phyloP scores from a whole-genome alignment of 2,329 filamentous ascomycete genomes.

The Colletotrichum lini region DNA sequence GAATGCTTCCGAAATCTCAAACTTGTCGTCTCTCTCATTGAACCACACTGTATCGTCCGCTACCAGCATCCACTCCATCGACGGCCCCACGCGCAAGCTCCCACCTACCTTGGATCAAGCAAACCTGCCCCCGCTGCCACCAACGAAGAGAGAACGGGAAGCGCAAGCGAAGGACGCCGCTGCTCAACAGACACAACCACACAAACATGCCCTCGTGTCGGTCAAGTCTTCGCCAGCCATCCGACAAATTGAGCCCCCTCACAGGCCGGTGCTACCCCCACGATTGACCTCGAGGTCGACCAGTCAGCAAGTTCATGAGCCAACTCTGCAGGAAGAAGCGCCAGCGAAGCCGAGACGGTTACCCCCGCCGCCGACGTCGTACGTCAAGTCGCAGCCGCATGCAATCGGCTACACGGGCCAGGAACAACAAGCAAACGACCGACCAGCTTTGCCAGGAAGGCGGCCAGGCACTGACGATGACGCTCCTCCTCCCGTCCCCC shows the following conservation, averaged over 20 bases:
- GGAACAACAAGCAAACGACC: constrained; percentile 38
- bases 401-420: constrained; percentile 45
- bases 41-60: constrained; percentile 61
- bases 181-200: constrained; percentile 38
- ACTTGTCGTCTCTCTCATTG: constrained; percentile 67
- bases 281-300: constrained; percentile 65
- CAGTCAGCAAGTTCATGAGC: constrained; percentile 45
- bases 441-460: constrained; percentile 37
- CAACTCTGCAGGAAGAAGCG: constrained; percentile 20
- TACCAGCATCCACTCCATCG: constrained; percentile 63
- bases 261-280: constrained; percentile 62
- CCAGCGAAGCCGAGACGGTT: constrained; percentile 38
- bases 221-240: constrained; percentile 56
- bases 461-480: constrained; percentile 46
- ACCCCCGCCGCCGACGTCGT: constrained; percentile 38
- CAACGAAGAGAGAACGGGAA: constrained; percentile 68
- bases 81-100: constrained; percentile 62
- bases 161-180: constrained; percentile 54
- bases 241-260: constrained; percentile 50
- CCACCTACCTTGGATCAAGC: constrained; percentile 70
- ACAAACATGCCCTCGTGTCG: constrained; percentile 53
- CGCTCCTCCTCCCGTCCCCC: constrained; percentile 66
- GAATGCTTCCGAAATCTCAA: constrained; percentile 70
- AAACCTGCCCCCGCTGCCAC: constrained; percentile 71
- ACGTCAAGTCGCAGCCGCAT: constrained; percentile 28